Base-by-base conservation (phyloP, 768 basidiomycete genomes). In the Tulasnella sp. region DNA sequence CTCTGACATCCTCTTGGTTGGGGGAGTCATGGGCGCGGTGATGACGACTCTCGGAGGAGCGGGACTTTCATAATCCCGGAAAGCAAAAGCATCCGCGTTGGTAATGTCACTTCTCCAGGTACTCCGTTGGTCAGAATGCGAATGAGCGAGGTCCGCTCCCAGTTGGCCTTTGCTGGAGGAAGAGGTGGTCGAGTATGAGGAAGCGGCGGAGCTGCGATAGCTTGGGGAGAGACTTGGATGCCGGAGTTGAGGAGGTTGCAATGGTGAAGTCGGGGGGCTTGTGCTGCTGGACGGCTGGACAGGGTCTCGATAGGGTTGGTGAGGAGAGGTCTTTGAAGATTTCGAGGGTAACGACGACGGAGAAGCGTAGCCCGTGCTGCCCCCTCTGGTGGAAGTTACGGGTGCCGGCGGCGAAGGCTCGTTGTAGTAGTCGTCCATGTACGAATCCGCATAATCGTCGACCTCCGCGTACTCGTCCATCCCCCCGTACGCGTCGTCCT, bases 41-140 rank as follows among this genome's bases (percentile, higher is more conserved):
- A 91, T 85, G 74, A 91, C 84, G 26, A 91, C 87, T 5, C 85
- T 87, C 2, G 90, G 90, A 37, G 89, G 81, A 18, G 83, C 79
- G n/a, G 85, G 48, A 32, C 77, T 69, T 75, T 81, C 81, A 70
- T 77, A 82, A 7, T 74, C 39, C 26, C 80, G 77, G 77, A 81
- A 80, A 32, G 79, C 26, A 73, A 82, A 80, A 37, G 83, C 80
- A 73, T 82, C 79, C 57, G 73, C 70, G 46, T 72, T 70, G 32
- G 29, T 80, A 69, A 77, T 77, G 69, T 77, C 77, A 48, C 78
- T 80, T 37, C 77, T 32, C 70, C 79, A 71, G 20, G 77, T 78
- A 40, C 72, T 61, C 48, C 77, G 26, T 37, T 73, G 29, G 26
- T 70, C 79, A 18, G 76, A 69, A 40, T 76, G 57, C 7, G 37